Percentiles rank a stretch among this genome's conserved stretches.
Evolutionary conservation across 1,284 basidiomycete species (phyloP).

Genomic region (Leccinum insigne): DNA sequence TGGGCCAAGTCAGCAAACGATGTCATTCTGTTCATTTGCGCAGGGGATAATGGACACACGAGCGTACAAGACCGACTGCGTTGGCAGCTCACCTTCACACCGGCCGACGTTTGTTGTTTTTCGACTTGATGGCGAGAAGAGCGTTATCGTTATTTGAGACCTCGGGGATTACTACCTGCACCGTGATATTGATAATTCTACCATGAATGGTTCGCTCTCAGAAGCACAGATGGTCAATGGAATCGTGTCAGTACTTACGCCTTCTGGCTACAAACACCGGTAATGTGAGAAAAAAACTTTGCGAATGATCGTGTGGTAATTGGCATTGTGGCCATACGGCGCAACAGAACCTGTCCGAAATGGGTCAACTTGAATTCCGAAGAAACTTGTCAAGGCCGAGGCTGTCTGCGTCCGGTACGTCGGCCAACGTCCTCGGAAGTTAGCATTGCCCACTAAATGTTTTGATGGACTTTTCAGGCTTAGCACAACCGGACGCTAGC

Average conservation of each 20-base stretch:
- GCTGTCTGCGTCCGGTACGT: neutral
- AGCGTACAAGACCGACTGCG: neutral
- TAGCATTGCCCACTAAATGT: neutral
- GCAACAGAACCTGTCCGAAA: neutral
- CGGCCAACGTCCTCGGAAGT: neutral
- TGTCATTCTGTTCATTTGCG: neutral
- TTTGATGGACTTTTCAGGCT: slow-evolving; percentile 18
- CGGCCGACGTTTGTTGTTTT: neutral
- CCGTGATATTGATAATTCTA: neutral
- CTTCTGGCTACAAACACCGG: neutral
- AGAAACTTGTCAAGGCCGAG: neutral
- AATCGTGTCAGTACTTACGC: neutral
- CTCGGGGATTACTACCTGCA: neutral
- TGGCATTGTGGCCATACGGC: neutral
- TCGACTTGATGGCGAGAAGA: neutral
- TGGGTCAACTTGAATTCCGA: neutral
- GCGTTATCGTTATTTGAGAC: slow-evolving; percentile 1
- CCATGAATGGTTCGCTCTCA: neutral
- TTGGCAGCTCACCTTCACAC: neutral
- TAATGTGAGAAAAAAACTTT: neutral
- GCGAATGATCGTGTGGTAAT: neutral
- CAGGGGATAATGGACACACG: neutral
- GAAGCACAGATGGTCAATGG: slow-evolving; percentile 3
- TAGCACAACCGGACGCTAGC: slow-evolving; percentile 12
- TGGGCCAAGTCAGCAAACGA: neutral